Evolutionary conservation across 768 basidiomycete species (phyloP).

Genomic region (Mycena maculata): DNA sequence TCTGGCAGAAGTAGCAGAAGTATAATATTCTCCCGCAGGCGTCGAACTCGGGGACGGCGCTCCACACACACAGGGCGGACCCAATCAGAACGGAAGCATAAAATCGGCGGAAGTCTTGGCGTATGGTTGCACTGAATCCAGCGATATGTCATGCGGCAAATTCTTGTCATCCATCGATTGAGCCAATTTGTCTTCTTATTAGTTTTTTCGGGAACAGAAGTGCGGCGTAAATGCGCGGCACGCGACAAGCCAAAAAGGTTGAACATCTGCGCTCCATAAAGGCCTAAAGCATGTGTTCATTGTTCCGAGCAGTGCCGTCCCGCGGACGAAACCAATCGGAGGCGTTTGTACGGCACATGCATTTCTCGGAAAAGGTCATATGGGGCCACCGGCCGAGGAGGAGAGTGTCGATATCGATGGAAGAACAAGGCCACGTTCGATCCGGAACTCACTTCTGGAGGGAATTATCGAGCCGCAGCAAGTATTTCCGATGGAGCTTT

Average conservation of each 20-base stretch:
- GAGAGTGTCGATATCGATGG: constrained; percentile 8
- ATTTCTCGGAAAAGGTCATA: background rate
- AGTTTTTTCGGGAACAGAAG: background rate
- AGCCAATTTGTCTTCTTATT: background rate
- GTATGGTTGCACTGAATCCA: too few relatives aligned
- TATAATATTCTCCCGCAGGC: background rate
- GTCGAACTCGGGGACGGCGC: background rate
- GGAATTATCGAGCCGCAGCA: too few relatives aligned
- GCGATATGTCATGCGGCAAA: too few relatives aligned
- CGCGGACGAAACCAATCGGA: constrained; percentile 20
- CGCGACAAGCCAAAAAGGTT: constrained; percentile 27
- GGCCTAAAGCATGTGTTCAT: background rate
- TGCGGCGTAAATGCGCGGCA: background rate
- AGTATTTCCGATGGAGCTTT: background rate
- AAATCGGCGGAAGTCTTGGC: background rate
- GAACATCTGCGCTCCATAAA: background rate
- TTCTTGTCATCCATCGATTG: constrained; percentile 20
- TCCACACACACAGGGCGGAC: background rate
- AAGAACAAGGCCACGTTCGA: background rate
- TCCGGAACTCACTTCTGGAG: too few relatives aligned
- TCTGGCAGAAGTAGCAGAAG: background rate
- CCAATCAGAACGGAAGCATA: constrained; percentile 6
- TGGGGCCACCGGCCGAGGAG: background rate
- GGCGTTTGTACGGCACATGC: background rate
- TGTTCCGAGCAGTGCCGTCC: background rate